These are phyloP conservation scores for Scedosporium dehoogii DNA, from an alignment of 2,329 filamentous ascomycete species.

Conservation along the genomic window DNA sequence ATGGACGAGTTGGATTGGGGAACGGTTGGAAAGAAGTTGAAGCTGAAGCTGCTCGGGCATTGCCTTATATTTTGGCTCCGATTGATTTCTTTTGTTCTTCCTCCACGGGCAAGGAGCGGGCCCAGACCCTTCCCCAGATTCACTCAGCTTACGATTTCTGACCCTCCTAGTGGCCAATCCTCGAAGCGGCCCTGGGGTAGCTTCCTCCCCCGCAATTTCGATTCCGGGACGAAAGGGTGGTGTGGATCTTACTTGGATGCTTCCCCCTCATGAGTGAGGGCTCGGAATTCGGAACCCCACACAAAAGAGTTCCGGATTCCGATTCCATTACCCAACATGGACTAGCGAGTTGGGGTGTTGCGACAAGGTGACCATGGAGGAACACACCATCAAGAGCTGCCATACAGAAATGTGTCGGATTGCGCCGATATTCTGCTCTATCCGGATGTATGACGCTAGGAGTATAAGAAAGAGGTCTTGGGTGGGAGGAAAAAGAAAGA, in stretches of 20 bases:
- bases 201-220: neutral
- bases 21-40: no score
- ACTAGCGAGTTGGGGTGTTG: neutral
- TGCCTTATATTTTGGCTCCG: neutral
- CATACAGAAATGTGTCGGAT: neutral
- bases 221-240: neutral
- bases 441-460: no score
- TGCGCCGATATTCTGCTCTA: neutral
- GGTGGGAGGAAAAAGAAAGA: neutral
- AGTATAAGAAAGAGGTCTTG: neutral
- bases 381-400: neutral
- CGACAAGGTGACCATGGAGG: neutral
- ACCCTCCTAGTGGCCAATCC: neutral
- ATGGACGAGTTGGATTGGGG: no score
- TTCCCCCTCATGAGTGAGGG: neutral
- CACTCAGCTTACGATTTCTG: neutral
- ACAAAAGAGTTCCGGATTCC: conserved; percentile 3
- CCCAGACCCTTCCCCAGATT: neutral
- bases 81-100: neutral
- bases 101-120: neutral
- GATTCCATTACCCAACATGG: conserved; percentile 1
- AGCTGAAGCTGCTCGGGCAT: neutral
- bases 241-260: neutral
- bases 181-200: neutral
- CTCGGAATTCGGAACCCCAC: neutral